Evolutionary conservation across 164 flowering plant species (phyloP), one percentile per base, ranked within the genome.

Genomic region (Nelumbo lutea): DNA sequence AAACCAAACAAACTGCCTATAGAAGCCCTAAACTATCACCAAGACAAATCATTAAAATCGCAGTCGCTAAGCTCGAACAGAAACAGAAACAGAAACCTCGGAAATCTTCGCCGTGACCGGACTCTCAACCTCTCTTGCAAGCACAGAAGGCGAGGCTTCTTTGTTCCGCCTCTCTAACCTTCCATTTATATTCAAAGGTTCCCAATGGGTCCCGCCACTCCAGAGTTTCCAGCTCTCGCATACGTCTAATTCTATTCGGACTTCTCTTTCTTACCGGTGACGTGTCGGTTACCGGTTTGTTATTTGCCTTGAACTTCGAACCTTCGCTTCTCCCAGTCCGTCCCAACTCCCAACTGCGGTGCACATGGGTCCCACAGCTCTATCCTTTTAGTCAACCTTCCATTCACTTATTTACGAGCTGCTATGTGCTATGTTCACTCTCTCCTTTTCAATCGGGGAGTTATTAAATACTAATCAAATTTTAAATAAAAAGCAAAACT

Each of bases 201-300:
- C 38, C 53, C 38, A 9, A 45, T 43, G 62, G 51, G 57, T 2
- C 53, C 53, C 70, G 43, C 61, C 11, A 3, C 45, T 39, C 40
- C 5, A 27, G 27, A 27, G 27, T 27, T 27, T 27, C 27, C 27
- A 27, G 27, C 43, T 9, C 55, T 57, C 62, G 69, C 66, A 45
- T 61, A 67, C 66, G 53, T 52, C 15, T 56, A 27, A 45, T 5
- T 45, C 4, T 53, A 40, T 59, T 48, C 60, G 2, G 5, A 39
- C 9, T 11, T 45, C 5, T 1, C 2, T 10, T 61, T 68, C 27
- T 53, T 55, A 72, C 70, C 68, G 72, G 68, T 72, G 69, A 76
- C 79, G 76, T 69, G 76, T 69, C 76, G 61, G 73, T 72, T 39
- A 15, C 3, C 1, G 2, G 27, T 27, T 27, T 27, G 27, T 27